Conservation (phyloP, 768 basidiomycete genomes). For the Clitopilus hobsonii region DNA sequence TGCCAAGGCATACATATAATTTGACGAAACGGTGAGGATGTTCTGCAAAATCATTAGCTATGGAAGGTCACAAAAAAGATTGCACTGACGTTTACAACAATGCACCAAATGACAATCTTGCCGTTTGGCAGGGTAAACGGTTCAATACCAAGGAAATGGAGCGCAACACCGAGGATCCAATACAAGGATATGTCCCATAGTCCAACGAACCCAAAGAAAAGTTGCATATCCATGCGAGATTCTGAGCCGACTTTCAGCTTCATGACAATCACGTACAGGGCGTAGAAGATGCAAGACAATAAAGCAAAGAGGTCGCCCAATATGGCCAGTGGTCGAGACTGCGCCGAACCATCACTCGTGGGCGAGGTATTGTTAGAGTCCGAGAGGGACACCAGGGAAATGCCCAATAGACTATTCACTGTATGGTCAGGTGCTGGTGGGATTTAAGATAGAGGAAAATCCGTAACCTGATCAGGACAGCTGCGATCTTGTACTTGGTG, state of each 20-base stretch:
- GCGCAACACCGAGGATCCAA: conserved; percentile 65
- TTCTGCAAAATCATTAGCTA: conserved; percentile 41
- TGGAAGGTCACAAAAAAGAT: background rate
- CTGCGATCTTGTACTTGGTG: background rate
- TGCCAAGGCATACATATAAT: conserved; percentile 82
- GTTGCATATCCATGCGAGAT: conserved; percentile 78
- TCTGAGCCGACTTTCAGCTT: conserved; percentile 75
- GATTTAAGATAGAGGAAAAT: background rate
- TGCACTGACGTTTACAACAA: conserved; percentile 34
- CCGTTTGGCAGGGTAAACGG: conserved; percentile 56
- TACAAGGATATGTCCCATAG: conserved; percentile 66
- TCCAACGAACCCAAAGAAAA: conserved; percentile 87
- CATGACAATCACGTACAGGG: conserved; percentile 73
- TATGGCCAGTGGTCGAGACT: background rate
- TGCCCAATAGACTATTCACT: background rate
- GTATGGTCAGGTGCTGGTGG: background rate
- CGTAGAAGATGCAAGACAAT: conserved; percentile 73
- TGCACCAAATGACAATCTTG: conserved; percentile 22
- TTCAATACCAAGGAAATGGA: conserved; percentile 66
- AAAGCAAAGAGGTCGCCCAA: conserved; percentile 21
- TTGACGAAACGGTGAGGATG: conserved; percentile 77
- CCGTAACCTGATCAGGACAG: background rate
- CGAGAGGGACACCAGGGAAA: background rate
- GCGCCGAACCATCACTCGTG: background rate
- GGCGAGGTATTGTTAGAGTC: background rate